These are phyloP conservation scores for Papilionanthe hybrid DNA, from an alignment of 116 monocot genomes.

Conservation along the genomic window DNA sequence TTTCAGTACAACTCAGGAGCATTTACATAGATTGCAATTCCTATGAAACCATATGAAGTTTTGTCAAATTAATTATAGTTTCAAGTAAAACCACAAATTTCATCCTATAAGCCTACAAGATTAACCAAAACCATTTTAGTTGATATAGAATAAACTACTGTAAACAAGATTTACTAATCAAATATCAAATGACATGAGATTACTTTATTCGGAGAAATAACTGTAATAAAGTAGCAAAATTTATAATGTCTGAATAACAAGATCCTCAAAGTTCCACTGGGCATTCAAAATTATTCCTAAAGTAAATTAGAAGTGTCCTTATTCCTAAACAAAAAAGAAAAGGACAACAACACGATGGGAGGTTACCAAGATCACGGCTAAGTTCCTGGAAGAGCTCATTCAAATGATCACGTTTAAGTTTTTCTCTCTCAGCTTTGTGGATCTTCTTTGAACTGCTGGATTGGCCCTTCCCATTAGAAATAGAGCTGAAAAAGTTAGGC, in stretches of 20 bases:
- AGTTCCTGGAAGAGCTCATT: conserved; percentile 63
- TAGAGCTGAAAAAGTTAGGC: conserved; percentile 17
- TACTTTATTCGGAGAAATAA: neutral
- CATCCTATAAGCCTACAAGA: neutral
- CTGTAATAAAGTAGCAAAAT: neutral
- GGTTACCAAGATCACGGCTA: conserved; percentile 48
- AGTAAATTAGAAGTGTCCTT: neutral
- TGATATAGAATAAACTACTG: neutral
- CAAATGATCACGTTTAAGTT: conserved; percentile 59
- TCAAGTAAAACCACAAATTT: neutral
- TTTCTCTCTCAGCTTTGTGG: conserved; percentile 81
- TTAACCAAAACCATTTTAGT: neutral
- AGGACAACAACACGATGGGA: neutral
- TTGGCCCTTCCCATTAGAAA: conserved; percentile 32
- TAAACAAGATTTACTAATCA: neutral
- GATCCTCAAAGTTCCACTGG: neutral
- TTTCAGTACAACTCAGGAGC: neutral
- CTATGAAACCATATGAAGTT: neutral
- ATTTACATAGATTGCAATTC: neutral
- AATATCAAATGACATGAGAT: neutral
- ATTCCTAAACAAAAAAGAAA: neutral
- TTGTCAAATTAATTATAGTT: neutral
- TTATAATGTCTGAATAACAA: neutral
- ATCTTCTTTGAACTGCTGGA: conserved; percentile 48
- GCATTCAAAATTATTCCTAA: neutral